A percentile compares a stretch with the other conserved stretches of the same genome.
Conservation (phyloP, 169 alveolate species). For the Eimeria sp. region DNA sequence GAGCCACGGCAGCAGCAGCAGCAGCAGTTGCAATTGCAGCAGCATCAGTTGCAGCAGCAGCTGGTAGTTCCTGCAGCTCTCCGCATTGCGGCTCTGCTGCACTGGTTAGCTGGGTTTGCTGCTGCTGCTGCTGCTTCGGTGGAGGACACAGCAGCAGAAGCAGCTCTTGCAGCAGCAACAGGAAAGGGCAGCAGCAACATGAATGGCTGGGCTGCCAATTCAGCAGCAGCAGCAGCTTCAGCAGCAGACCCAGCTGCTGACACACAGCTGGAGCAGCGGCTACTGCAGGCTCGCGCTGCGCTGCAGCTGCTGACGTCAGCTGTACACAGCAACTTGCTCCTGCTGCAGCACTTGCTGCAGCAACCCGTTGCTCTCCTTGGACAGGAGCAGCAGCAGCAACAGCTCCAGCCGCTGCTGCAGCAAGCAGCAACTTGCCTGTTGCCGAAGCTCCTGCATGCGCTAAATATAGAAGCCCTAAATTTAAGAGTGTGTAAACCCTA, state of each 20-base stretch:
- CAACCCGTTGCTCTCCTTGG: slow-evolving; percentile 1
- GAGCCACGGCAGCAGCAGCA: background rate
- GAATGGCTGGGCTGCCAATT: background rate
- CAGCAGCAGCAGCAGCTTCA: slow-evolving; percentile 33
- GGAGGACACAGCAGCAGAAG: slow-evolving; percentile 26
- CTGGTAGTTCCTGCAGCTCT: slow-evolving; percentile 16
- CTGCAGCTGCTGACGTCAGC: slow-evolving; percentile 41
- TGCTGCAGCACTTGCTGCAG: slow-evolving; percentile 50
- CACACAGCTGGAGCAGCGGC: slow-evolving; percentile 8
- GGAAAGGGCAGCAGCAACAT: background rate
- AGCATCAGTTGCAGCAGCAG: slow-evolving; percentile 65
- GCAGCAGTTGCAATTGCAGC: slow-evolving; percentile 55
- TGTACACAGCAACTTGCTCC: slow-evolving; percentile 18
- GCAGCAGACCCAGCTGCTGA: background rate
- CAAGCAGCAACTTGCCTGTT: background rate
- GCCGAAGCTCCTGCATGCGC: slow-evolving; percentile 28
- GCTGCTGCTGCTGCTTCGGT: slow-evolving; percentile 27
- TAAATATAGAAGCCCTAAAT: background rate
- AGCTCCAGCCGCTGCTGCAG: slow-evolving; percentile 56
- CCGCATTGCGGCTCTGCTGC: slow-evolving; percentile 40
- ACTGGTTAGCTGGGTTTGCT: slow-evolving; percentile 50
- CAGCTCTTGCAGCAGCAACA: background rate
- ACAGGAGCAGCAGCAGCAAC: slow-evolving; percentile 44
- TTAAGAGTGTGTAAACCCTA: slow-evolving; percentile 4
- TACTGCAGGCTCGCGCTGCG: slow-evolving; percentile 51